A percentile compares a stretch with the other conserved stretches of the same genome.
These are phyloP conservation scores for Eucalyptus shirleyi DNA, from an alignment of 345 rosid species.

Conservation along the genomic window DNA sequence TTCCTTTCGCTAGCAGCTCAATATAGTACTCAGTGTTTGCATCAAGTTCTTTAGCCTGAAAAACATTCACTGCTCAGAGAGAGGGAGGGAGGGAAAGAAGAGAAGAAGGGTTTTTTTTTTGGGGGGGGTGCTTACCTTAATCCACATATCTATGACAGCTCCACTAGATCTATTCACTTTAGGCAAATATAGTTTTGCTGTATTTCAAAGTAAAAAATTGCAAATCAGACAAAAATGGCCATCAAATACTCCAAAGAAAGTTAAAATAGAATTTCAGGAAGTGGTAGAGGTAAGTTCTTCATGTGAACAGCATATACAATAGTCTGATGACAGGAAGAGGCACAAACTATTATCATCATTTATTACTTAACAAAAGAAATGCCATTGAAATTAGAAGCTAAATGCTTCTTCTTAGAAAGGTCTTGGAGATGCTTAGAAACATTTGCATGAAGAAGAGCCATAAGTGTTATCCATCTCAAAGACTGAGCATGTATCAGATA, in stretches of 20 bases:
- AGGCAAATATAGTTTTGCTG: slow-evolving; percentile 79
- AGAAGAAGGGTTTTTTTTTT: neutral
- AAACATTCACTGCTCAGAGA: neutral
- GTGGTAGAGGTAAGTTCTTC: neutral
- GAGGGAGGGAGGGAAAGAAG: neutral
- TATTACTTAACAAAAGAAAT: neutral
- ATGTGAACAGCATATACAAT: neutral
- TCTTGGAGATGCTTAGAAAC: neutral
- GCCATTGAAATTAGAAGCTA: neutral
- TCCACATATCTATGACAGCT: slow-evolving; percentile 76
- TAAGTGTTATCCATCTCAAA: neutral
- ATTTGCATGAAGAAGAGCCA: neutral
- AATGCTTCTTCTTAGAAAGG: neutral
- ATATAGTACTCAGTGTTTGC: slow-evolving; percentile 53
- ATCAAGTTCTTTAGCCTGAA: slow-evolving; percentile 76
- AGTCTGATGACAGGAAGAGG: neutral
- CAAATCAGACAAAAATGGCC: neutral
- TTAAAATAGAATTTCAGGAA: neutral
- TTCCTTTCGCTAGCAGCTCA: slow-evolving; percentile 67
- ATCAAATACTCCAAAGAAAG: neutral
- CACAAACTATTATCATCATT: neutral
- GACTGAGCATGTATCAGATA: neutral
- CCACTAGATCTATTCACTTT: slow-evolving; percentile 70
- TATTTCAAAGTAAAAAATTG: neutral
- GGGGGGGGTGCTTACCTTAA: slow-evolving; percentile 28